Base-by-base conservation (phyloP, 2,329 filamentous ascomycete genomes). In the Trichoderma koningii region DNA sequence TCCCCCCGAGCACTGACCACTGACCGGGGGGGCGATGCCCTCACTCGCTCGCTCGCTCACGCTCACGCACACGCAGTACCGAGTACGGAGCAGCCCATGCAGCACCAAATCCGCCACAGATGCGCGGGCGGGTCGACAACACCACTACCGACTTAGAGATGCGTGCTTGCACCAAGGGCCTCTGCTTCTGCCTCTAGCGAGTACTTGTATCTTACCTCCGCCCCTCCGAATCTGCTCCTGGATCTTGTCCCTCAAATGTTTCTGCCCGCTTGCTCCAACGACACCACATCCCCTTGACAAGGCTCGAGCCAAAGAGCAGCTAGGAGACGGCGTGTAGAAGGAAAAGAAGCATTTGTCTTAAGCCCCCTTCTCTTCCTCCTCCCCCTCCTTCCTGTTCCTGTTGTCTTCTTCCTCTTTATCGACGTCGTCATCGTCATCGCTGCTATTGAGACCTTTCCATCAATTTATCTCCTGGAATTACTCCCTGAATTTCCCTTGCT, bases 121-220 rank as follows among this genome's bases (percentile, higher is more conserved):
- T 66, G 53, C 59, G 61, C 65, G 65, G 65, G 65, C 65, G 61
- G 65, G 61, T 66, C 53, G 55, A 56, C 65, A 64, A 55, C 61
- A 66, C 47, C 64, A 66, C 53, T 66, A 48, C 65, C 65, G 65
- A 64, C 45, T 42, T 64, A 51, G 26, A 66, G 61, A 66, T 66
- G 61, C 38, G 19, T 26, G 34, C 34, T 38, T 38, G 34, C 34
- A 55, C 44, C 55, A 44, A 53, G 60, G 61, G 65, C 65, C 53
- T 60, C 55, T 63, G 30, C 50, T 44, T 66, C 59, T 65, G 30
- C 50, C 51, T 66, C 59, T 65, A 51, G 56, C 64, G 64, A 65
- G 56, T 66, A 66, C 60, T 66, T 66, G 41, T 63, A 66, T 60
- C 65, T 65, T 65, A 55, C 65, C 62, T 61, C 48, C 55, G 62